A percentile compares a stretch with the other conserved stretches of the same genome.
phyloP scores from a whole-genome alignment of 2,329 filamentous ascomycete genomes.

The Claviceps capensis region DNA sequence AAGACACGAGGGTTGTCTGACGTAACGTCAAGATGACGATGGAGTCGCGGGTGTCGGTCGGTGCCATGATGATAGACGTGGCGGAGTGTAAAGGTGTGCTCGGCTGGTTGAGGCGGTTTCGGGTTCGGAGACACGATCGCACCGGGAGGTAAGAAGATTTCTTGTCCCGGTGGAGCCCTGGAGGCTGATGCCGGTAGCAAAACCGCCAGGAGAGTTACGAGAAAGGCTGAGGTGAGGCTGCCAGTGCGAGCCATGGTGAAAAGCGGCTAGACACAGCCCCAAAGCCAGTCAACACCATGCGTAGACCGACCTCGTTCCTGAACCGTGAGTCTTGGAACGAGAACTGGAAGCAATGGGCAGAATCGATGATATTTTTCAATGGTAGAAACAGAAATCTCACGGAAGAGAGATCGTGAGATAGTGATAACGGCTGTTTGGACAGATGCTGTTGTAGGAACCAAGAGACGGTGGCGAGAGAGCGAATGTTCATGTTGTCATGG shows the following conservation, averaged over 20 bases:
- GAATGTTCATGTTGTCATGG: conserved; percentile 10
- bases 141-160: conserved; percentile 28
- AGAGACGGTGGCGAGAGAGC: conserved; percentile 1
- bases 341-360: background rate
- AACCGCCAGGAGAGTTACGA: conserved; percentile 55
- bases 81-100: conserved; percentile 56
- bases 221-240: conserved; percentile 47
- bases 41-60: conserved; percentile 61
- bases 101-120: conserved; percentile 32
- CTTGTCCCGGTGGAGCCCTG: conserved; percentile 18
- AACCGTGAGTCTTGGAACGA: background rate
- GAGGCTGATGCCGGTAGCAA: conserved; percentile 27
- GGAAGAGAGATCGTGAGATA: background rate
- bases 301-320: background rate
- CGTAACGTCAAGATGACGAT: conserved; percentile 59
- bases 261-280: conserved; percentile 3
- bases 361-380: background rate
- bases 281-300: conserved; percentile 1
- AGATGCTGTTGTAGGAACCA: background rate
- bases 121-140: conserved; percentile 25
- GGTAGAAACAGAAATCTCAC: background rate
- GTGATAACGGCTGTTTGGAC: background rate
- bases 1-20: conserved; percentile 40
- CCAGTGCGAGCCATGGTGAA: conserved; percentile 31
- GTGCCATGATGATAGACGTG: conserved; percentile 92